phyloP scores from a whole-genome alignment of 495 filamentous ascomycete species.

The Paragyromitra xinjiangensis region DNA sequence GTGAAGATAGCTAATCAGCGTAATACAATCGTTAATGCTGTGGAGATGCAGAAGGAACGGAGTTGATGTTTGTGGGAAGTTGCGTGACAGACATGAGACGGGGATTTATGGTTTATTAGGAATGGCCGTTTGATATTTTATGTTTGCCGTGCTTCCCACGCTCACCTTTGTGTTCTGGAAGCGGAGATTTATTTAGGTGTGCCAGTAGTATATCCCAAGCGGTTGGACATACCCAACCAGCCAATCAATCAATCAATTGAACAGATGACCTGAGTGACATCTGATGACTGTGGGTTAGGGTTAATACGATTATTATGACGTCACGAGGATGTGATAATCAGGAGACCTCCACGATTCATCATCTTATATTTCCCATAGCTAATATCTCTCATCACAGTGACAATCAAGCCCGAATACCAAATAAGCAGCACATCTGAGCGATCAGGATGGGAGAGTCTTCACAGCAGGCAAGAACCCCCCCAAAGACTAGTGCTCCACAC shows the following conservation, averaged over 20 bases:
- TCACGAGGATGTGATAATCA: neutral
- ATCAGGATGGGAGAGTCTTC: constrained; percentile 22
- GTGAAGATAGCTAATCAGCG: neutral
- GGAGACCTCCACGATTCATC: neutral
- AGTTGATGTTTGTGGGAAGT: too few species aligned
- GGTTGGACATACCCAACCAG: too few species aligned
- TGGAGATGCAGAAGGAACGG: too few species aligned
- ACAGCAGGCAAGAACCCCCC: neutral
- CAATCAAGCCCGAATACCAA: neutral
- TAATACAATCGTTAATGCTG: too few species aligned
- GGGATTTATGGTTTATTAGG: too few species aligned
- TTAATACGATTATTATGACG: neutral
- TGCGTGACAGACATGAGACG: too few species aligned
- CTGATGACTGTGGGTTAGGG: neutral
- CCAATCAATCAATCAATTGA: neutral
- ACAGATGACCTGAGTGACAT: constrained; percentile 1
- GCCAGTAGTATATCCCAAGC: too few species aligned
- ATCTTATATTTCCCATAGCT: neutral
- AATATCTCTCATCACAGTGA: neutral
- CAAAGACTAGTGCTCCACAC: neutral
- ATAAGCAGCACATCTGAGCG: neutral
- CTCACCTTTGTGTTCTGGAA: too few species aligned
- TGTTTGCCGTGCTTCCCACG: too few species aligned
- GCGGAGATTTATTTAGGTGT: too few species aligned
- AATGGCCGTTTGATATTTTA: too few species aligned